Base-by-base conservation (phyloP, 371 early-diverging fungal genomes). In the Zychaea mexicana region DNA sequence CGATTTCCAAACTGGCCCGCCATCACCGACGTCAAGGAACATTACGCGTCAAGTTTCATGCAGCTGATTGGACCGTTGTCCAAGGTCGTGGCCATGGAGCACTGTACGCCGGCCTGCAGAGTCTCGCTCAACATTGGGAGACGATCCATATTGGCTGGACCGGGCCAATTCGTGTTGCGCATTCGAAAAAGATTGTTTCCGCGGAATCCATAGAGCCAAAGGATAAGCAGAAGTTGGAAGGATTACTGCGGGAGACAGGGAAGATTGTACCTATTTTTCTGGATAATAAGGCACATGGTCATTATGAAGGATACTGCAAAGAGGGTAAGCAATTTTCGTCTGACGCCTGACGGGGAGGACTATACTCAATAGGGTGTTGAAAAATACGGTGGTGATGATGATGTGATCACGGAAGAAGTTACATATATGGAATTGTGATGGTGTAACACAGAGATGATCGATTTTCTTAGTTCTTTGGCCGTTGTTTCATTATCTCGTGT, bases 401-500 rank as follows among this genome's bases (percentile, higher is more conserved):
- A n/a, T n/a, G n/a, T n/a, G n/a, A n/a, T n/a, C n/a, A n/a, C n/a
- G n/a, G n/a, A n/a, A n/a, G n/a, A n/a, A n/a, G n/a, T n/a, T n/a
- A n/a, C n/a, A n/a, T n/a, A n/a, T n/a, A n/a, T n/a, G n/a, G n/a
- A 39, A 46, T 56, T 22, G 52, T 31, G 21, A 63, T 30, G 28
- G 10, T n/a, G 22, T n/a, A 32, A 38, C 38, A 31, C 4, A 32
- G n/a, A 13, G 32, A 54, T 38, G 13, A 8, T 13, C 30, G 3
- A 17, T 42, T 12, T 42, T 12, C 42, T 42, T 32, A 67, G 64
- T 66, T 21, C 62, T 57, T 30, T 61, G 70, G 70, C 70, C 99
- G 0, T 74, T 98, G 62, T 92, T 99, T 62, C 99, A 99, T 81
- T 97, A 96, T 67, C 86, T 98, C 56, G 81, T 93, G 57, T 96